These are phyloP conservation scores for Rhododendron henanense DNA, from an alignment of 148 eudicot genomes.

Conservation along the genomic window DNA sequence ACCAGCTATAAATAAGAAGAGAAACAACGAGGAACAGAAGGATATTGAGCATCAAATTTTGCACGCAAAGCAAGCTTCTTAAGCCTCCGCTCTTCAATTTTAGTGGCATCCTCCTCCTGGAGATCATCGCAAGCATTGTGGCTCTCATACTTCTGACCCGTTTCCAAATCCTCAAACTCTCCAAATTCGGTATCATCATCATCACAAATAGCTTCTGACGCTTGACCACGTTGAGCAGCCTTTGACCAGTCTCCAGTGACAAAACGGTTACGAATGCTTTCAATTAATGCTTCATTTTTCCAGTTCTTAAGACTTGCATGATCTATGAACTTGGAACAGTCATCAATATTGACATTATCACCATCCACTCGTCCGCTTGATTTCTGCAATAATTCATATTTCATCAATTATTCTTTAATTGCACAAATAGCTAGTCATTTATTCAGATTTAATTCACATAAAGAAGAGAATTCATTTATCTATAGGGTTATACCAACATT, in stretches of 20 bases:
- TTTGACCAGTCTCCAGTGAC: slow-evolving; percentile 91
- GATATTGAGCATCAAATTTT: slow-evolving; percentile 91
- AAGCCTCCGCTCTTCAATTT: slow-evolving; percentile 51
- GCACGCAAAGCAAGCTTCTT: slow-evolving; percentile 94
- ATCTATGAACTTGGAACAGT: slow-evolving; percentile 60
- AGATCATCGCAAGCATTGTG: slow-evolving; percentile 13
- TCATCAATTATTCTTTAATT: slow-evolving; percentile 4
- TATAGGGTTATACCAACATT: neutral
- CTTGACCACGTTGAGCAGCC: slow-evolving; percentile 60
- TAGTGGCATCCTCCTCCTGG: slow-evolving; percentile 31
- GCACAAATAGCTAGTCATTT: neutral
- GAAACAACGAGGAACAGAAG: slow-evolving; percentile 23
- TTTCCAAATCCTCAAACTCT: slow-evolving; percentile 92
- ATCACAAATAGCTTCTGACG: slow-evolving; percentile 31
- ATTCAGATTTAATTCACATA: neutral
- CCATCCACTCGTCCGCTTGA: slow-evolving; percentile 29
- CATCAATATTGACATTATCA: slow-evolving; percentile 48
- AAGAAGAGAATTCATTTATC: neutral
- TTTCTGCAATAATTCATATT: slow-evolving; percentile 26
- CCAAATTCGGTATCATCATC: slow-evolving; percentile 47
- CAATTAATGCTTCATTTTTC: slow-evolving; percentile 41
- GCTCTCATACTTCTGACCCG: slow-evolving; percentile 52
- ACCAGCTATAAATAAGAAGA: neutral
- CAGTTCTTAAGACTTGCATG: slow-evolving; percentile 38
- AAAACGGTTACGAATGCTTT: slow-evolving; percentile 77